phyloP scores from a whole-genome alignment of 805 yeast genomes.

The Candida railenensis region DNA sequence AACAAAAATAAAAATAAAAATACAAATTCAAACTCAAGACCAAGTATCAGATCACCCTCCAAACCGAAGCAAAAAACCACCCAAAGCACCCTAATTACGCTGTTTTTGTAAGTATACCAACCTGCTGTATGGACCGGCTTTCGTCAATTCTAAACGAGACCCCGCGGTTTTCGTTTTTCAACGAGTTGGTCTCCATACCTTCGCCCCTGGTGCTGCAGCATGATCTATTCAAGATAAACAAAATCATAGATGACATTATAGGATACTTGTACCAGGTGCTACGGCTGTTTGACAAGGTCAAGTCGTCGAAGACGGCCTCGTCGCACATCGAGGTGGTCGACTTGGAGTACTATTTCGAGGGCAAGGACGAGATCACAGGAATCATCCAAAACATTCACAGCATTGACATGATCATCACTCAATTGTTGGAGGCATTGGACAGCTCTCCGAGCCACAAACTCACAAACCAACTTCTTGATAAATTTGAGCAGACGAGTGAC shows the following conservation, averaged over 20 bases:
- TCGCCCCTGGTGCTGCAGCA: constrained; percentile 15
- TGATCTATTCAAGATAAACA: constrained; percentile 26
- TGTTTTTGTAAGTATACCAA: background rate
- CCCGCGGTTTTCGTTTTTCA: constrained; percentile 22
- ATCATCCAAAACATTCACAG: constrained; percentile 18
- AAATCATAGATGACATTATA: constrained; percentile 27
- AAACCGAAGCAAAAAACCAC: background rate
- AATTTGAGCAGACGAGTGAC: constrained; percentile 26
- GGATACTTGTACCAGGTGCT: constrained; percentile 20
- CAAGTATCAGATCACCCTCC: background rate
- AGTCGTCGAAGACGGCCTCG: background rate
- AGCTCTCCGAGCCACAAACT: constrained; percentile 6
- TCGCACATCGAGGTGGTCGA: constrained; percentile 3
- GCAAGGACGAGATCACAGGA: constrained; percentile 17
- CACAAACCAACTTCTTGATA: constrained; percentile 15
- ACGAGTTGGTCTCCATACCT: constrained; percentile 21
- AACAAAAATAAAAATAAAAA: background rate
- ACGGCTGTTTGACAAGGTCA: constrained; percentile 13
- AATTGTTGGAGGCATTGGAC: constrained; percentile 13
- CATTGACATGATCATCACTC: constrained; percentile 25
- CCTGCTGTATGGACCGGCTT: constrained; percentile 7
- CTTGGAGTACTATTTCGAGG: constrained; percentile 26
- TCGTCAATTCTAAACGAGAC: constrained; percentile 16
- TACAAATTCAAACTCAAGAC: too few relatives aligned
- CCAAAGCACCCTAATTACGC: background rate